Percentiles rank a stretch among this genome's conserved stretches.
Evolutionary conservation across 2,329 filamentous ascomycete genomes (phyloP).

Genomic region (Xylaria polymorpha): DNA sequence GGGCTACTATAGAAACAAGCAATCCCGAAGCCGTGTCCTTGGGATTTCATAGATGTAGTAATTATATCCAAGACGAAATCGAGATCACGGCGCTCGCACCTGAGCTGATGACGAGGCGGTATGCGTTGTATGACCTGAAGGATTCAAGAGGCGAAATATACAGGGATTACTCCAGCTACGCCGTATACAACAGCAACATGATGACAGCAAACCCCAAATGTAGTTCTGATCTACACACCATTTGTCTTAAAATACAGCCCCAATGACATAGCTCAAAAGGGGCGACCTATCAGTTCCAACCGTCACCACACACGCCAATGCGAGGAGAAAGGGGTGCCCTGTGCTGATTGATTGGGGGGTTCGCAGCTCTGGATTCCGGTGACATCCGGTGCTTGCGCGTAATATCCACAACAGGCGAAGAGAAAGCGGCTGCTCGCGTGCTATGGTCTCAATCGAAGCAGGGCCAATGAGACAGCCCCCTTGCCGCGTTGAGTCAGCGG

Average conservation of each 20-base stretch:
- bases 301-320: not conserved
- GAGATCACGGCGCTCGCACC: not conserved
- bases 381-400: constrained; percentile 16
- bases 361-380: constrained; percentile 1
- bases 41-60: not conserved
- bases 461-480: not conserved
- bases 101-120: not conserved
- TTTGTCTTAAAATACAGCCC: not conserved
- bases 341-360: constrained; percentile 9
- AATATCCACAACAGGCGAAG: not conserved
- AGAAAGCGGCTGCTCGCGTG: constrained; percentile 1
- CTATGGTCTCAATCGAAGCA: not conserved
- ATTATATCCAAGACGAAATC: not conserved
- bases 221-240: not conserved
- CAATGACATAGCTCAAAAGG: not conserved
- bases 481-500: not conserved
- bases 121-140: not conserved
- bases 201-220: not conserved
- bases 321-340: constrained; percentile 5
- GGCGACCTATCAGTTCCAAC: not conserved
- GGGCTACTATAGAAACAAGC: not conserved
- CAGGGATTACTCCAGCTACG: not conserved
- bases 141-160: not conserved
- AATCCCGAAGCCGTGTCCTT: not conserved
- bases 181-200: not conserved